A percentile compares a stretch with the other conserved stretches of the same genome.
These are phyloP conservation scores for Hypoxylon sp. DNA, from an alignment of 2,329 filamentous ascomycete species.

Conservation along the genomic window DNA sequence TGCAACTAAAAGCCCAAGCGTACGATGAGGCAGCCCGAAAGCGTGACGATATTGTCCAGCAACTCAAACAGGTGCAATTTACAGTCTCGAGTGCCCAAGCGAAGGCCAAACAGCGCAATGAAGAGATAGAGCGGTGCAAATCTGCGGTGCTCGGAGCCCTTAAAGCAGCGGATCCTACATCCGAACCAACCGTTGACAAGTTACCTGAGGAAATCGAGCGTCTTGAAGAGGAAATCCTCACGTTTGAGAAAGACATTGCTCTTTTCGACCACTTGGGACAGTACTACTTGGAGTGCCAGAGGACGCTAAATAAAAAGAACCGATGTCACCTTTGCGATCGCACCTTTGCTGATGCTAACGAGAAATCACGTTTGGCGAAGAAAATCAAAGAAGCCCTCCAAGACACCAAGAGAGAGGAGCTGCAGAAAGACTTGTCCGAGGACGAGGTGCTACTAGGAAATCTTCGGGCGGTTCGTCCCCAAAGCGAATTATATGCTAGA, in stretches of 20 bases:
- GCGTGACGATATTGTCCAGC: slow-evolving; percentile 78
- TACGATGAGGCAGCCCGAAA: slow-evolving; percentile 77
- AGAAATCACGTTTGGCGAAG: slow-evolving; percentile 74
- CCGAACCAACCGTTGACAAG: slow-evolving; percentile 66
- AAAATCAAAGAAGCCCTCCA: slow-evolving; percentile 76
- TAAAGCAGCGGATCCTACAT: slow-evolving; percentile 57
- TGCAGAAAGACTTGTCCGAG: slow-evolving; percentile 73
- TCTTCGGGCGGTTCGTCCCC: slow-evolving; percentile 73
- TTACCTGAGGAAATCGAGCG: slow-evolving; percentile 67
- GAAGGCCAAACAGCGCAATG: slow-evolving; percentile 74
- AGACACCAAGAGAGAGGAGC: slow-evolving; percentile 73
- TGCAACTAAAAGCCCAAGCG: slow-evolving; percentile 70
- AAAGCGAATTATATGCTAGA: slow-evolving; percentile 82
- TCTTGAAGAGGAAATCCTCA: slow-evolving; percentile 69
- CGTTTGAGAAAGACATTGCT: slow-evolving; percentile 76
- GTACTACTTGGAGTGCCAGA: slow-evolving; percentile 79
- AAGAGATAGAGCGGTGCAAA: slow-evolving; percentile 74
- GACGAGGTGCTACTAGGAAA: slow-evolving; percentile 67
- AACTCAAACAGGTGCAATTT: slow-evolving; percentile 83
- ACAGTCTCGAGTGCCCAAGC: slow-evolving; percentile 76
- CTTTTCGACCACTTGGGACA: slow-evolving; percentile 78
- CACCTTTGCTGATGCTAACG: slow-evolving; percentile 73
- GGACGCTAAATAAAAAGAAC: slow-evolving; percentile 76
- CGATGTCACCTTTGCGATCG: slow-evolving; percentile 84
- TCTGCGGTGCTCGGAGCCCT: slow-evolving; percentile 68